A percentile compares a stretch with the other conserved stretches of the same genome.
Evolutionary conservation across 768 basidiomycete species (phyloP).

Genomic region (Kwoniella pini): DNA sequence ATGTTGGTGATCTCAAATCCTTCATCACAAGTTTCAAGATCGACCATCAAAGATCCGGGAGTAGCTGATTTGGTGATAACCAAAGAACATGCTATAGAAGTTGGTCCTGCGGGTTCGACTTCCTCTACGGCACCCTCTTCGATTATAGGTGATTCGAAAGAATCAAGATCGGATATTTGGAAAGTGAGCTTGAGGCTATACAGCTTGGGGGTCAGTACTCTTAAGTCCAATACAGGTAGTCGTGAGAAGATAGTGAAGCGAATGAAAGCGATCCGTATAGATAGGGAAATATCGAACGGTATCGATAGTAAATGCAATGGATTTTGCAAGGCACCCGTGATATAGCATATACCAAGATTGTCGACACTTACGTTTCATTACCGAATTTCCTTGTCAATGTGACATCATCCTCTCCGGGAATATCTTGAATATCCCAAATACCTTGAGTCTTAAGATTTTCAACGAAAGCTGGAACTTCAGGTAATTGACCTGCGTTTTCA

Average conservation of each 20-base stretch:
- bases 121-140: constrained; percentile 52
- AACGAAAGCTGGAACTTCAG: constrained; percentile 69
- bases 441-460: constrained; percentile 70
- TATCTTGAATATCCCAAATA: constrained; percentile 79
- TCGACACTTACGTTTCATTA: constrained; percentile 72
- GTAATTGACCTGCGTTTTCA: constrained; percentile 59
- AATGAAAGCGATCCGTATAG: too few species aligned
- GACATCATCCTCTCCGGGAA: constrained; percentile 75
- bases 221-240: too few species aligned
- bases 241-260: too few species aligned
- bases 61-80: constrained; percentile 71
- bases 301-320: too few species aligned
- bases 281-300: neutral
- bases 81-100: constrained; percentile 74
- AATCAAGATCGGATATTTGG: constrained; percentile 83
- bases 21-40: constrained; percentile 49
- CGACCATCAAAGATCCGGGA: constrained; percentile 66
- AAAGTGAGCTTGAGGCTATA: constrained; percentile 82
- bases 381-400: constrained; percentile 79
- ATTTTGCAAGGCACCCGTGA: too few species aligned
- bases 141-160: constrained; percentile 55
- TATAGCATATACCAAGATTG: too few species aligned
- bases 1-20: constrained; percentile 75
- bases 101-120: constrained; percentile 53
- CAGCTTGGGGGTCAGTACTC: too few species aligned